Evolutionary conservation across 257 asterid species (phyloP), one percentile per base, ranked within the genome.

Genomic region (Scutellaria minor): DNA sequence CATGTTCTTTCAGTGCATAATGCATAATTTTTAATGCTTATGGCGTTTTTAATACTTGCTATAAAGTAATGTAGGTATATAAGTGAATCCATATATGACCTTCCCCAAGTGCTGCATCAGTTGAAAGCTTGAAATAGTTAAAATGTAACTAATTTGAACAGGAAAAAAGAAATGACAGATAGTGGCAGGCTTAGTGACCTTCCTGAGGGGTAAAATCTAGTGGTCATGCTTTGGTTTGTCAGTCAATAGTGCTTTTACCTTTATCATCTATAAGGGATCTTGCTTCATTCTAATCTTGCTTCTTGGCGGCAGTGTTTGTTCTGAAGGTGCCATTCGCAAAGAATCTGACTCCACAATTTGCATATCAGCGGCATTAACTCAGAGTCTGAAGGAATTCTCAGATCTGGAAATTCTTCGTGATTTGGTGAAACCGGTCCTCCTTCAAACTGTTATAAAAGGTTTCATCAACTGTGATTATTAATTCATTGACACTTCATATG

Each of bases 391-490:
- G 41, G 72, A 45, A 39, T 66, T 54, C 46, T 70, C 84, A 0
- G 83, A 85, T 64, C 47, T 78, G 66, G 83, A 80, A 6, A 64
- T 67, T 68, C 93, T 95, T 75, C 90, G 92, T 69, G 89, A 90
- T 51, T 52, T 81, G 77, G 87, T 92, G 82, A 72, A 82, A 13
- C 99, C 98, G 0, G 77, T 78, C 73, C 90, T 95, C 50, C 98
- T 92, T 50, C 84, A 78, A 75, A 88, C 95, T 24, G 88, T 87
- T 9, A 72, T 95, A 77, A 95, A 88, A 92, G 99, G 99, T 92
- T 24, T 24, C 27, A 74, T 48, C 64, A 70, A 65, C 72, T 31
- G 39, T 62, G 65, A 53, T 27, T 50, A 58, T 59, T 45, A n/a
- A 53, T 53, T 66, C 66, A 37, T 53, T 50, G 41, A 50, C 27